Conservation (phyloP, 768 basidiomycete genomes). For the Dictyophora rubrovolvata region DNA sequence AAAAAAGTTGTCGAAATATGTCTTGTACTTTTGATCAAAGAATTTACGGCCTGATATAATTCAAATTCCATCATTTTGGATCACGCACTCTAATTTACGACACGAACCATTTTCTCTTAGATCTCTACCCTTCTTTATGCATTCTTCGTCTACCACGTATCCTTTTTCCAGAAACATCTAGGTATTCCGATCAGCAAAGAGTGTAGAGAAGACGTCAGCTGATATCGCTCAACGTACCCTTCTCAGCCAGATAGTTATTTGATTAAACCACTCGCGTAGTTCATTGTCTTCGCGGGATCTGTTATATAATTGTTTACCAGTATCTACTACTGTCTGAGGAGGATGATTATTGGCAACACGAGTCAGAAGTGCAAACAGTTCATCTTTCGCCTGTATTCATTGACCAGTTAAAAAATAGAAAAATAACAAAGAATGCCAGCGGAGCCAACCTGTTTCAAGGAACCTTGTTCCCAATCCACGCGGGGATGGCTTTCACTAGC, state of each 20-base stretch:
- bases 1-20: slow-evolving; percentile 76
- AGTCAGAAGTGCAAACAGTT: slow-evolving; percentile 77
- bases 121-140: slow-evolving; percentile 49
- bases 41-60: slow-evolving; percentile 50
- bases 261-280: slow-evolving; percentile 63
- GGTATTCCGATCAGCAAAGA: neutral
- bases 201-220: neutral
- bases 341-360: slow-evolving; percentile 75
- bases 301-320: slow-evolving; percentile 59
- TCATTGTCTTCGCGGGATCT: slow-evolving; percentile 68
- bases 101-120: slow-evolving; percentile 41
- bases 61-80: neutral
- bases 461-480: slow-evolving; percentile 10
- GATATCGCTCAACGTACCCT: slow-evolving; percentile 31
- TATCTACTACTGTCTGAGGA: slow-evolving; percentile 57
- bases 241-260: slow-evolving; percentile 53
- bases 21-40: slow-evolving; percentile 65
- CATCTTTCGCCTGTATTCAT: slow-evolving; percentile 45
- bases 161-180: slow-evolving; percentile 71
- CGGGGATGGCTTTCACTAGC: slow-evolving; percentile 22
- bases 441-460: neutral
- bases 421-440: neutral
- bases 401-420: slow-evolving; percentile 34
- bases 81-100: neutral
- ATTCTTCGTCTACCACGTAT: slow-evolving; percentile 74